A percentile compares a stretch with the other conserved stretches of the same genome.
Conservation (phyloP, 352 stramenopile genomes). For the Elongisporangium prolatum region DNA sequence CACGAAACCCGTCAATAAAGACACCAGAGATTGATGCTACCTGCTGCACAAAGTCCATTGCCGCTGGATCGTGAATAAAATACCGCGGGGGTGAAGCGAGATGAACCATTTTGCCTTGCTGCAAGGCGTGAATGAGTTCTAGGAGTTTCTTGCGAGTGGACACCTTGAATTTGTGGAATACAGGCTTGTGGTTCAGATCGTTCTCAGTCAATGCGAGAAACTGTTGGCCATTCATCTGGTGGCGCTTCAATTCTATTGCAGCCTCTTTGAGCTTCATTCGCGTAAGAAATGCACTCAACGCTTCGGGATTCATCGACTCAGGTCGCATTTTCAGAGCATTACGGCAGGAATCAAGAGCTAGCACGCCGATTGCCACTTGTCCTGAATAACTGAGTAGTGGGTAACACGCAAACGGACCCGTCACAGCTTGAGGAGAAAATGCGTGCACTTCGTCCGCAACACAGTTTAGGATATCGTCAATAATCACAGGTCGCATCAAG, state of each 20-base stretch:
- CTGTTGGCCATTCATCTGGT: constrained; percentile 32
- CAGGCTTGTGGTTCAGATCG: constrained; percentile 45
- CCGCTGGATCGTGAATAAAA: constrained; percentile 50
- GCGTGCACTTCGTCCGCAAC: constrained; percentile 10
- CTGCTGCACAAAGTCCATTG: constrained; percentile 42
- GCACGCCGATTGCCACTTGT: constrained; percentile 33
- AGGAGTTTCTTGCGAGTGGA: constrained; percentile 47
- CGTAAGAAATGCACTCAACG: constrained; percentile 46
- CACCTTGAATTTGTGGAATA: constrained; percentile 48
- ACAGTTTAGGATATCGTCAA: constrained; percentile 30
- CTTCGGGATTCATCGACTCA: constrained; percentile 47
- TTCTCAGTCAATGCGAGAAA: constrained; percentile 45
- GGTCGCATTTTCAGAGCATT: constrained; percentile 39
- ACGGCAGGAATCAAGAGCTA: constrained; percentile 54
- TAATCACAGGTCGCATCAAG: constrained; percentile 18
- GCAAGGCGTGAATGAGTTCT: constrained; percentile 41
- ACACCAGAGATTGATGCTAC: constrained; percentile 29
- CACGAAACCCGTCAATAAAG: constrained; percentile 44
- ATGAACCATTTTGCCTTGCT: constrained; percentile 37
- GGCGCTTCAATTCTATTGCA: constrained; percentile 33
- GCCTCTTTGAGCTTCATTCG: constrained; percentile 47
- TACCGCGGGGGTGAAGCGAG: constrained; percentile 19
- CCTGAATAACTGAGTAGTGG: constrained; percentile 19
- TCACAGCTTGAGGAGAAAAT: constrained; percentile 16
- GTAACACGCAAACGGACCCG: constrained; percentile 53